These are phyloP conservation scores for Lachnum nothofagi DNA, from an alignment of 2,329 filamentous ascomycete species.

Conservation along the genomic window DNA sequence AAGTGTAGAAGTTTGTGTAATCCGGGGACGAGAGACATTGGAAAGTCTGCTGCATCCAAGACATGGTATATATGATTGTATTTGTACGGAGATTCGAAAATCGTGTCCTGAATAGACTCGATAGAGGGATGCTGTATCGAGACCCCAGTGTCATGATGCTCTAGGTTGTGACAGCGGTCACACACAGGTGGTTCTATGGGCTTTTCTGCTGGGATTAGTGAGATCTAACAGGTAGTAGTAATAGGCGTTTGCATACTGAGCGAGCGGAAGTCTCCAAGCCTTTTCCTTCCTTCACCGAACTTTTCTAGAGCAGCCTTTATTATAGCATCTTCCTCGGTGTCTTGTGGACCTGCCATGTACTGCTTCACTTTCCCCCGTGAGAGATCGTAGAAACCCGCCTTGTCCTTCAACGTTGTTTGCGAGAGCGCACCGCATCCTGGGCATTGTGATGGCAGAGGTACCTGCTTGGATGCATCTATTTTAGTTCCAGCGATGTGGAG, in stretches of 20 bases:
- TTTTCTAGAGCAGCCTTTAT: conserved; percentile 35
- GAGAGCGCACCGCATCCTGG: conserved; percentile 61
- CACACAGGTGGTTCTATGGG: conserved; percentile 56
- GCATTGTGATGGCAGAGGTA: conserved; percentile 51
- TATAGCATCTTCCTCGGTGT: conserved; percentile 36
- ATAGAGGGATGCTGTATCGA: conserved; percentile 78
- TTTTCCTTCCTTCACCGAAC: conserved; percentile 12
- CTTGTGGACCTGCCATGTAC: conserved; percentile 37
- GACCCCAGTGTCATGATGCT: conserved; percentile 67
- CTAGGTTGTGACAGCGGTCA: conserved; percentile 77
- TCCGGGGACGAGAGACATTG: conserved; percentile 80
- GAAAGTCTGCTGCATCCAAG: conserved; percentile 92
- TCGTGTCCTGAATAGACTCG: conserved; percentile 73
- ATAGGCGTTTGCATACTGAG: conserved; percentile 9
- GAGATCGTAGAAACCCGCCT: conserved; percentile 54
- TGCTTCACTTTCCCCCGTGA: conserved; percentile 46
- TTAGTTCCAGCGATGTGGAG: not conserved
- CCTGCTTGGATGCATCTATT: not conserved
- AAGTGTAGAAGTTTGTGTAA: conserved; percentile 66
- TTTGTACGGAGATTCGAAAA: conserved; percentile 82
- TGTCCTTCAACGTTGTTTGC: conserved; percentile 47
- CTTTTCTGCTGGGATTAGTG: conserved; percentile 16
- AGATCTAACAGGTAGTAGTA: not conserved
- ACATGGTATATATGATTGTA: conserved; percentile 95
- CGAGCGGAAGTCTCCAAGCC: conserved; percentile 12